phyloP scores from a whole-genome alignment of 805 yeast species.

The Barnettozyma siamensis region DNA sequence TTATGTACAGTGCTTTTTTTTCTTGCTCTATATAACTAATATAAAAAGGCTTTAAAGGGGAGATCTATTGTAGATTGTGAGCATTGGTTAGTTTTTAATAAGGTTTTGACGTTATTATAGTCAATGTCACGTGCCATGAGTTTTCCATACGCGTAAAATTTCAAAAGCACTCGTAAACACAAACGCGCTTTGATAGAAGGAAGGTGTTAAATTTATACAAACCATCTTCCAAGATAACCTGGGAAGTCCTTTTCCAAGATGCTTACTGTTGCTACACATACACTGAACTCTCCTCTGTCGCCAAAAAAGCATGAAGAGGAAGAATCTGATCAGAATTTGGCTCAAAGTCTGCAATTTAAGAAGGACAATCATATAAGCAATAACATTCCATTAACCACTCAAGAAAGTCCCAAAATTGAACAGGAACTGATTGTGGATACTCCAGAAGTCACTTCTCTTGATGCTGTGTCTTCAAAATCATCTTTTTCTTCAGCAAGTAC shows the following conservation, averaged over 20 bases:
- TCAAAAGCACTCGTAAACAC: not conserved
- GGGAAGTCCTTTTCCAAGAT: not conserved
- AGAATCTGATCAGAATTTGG: not conserved
- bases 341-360: not conserved
- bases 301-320: not conserved
- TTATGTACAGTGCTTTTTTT: conserved; percentile 20
- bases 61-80: no score
- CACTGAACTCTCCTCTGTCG: not conserved
- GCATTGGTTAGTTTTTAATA: no score
- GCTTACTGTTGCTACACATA: not conserved
- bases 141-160: not conserved
- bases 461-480: conserved; percentile 11
- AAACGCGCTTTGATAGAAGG: not conserved
- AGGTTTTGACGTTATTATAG: not conserved
- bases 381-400: not conserved
- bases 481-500: conserved; percentile 4
- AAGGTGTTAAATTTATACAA: no score
- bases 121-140: not conserved
- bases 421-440: not conserved
- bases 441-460: not conserved
- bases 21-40: conserved; percentile 12
- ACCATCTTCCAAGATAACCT: not conserved
- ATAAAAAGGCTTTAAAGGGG: conserved; percentile 10
- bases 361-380: not conserved
- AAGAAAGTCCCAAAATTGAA: conserved; percentile 8